A percentile compares a stretch with the other conserved stretches of the same genome.
These are phyloP conservation scores for Besnoitia besnoiti DNA, from an alignment of 169 alveolate genomes.

Conservation along the genomic window DNA sequence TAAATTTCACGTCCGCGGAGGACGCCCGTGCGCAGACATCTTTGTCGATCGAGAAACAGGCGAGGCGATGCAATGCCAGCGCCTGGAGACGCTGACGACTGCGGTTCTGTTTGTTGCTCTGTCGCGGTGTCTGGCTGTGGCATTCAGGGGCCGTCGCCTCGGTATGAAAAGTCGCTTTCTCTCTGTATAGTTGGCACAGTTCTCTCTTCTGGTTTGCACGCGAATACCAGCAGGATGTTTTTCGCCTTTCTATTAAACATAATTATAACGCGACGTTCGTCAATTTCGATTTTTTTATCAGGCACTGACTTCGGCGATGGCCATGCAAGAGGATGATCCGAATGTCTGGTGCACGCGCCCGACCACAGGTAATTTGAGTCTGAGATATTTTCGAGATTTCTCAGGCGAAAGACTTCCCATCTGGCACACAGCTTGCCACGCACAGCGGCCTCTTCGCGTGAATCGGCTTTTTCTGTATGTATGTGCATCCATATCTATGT, in stretches of 20 bases:
- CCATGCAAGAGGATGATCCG: slow-evolving; percentile 58
- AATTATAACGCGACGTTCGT: background rate
- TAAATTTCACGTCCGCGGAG: too few relatives aligned
- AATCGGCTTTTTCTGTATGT: background rate
- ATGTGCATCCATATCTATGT: background rate
- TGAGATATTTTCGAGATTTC: background rate
- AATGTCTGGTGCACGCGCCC: slow-evolving; percentile 63
- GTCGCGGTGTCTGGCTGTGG: too few relatives aligned
- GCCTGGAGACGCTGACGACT: too few relatives aligned
- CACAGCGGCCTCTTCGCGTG: background rate
- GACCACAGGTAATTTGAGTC: background rate
- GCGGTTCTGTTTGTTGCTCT: too few relatives aligned
- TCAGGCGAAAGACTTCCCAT: background rate
- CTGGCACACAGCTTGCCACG: background rate
- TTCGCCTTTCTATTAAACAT: background rate
- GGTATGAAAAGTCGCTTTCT: too few relatives aligned
- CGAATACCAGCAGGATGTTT: too few relatives aligned
- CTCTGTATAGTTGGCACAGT: too few relatives aligned
- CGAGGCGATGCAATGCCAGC: too few relatives aligned
- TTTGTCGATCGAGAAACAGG: too few relatives aligned
- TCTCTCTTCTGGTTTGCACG: too few relatives aligned
- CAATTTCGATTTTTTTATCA: background rate
- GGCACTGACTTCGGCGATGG: slow-evolving; percentile 53
- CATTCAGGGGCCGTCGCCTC: too few relatives aligned
- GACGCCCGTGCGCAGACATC: too few relatives aligned